Evolutionary conservation across 139 green algal genomes (phyloP), one percentile per base, ranked within the genome.

Genomic region (Coelastrella sp.): DNA sequence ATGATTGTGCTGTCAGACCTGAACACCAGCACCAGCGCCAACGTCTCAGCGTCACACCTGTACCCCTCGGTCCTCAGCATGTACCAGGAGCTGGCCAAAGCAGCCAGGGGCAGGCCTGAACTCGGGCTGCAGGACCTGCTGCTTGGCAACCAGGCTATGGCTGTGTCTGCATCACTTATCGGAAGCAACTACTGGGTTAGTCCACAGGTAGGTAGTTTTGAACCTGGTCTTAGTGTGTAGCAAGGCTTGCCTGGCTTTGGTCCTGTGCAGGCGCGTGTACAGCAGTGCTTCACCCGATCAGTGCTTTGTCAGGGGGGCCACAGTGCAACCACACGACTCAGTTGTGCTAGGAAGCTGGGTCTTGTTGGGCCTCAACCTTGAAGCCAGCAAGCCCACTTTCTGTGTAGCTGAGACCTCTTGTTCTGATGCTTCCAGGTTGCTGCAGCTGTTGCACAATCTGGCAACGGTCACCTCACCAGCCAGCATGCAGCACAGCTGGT

Each of bases 31-130:
- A 32, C 7, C n/a, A 6, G 5, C 17, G 59, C 57, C 56, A 20
- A 61, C 14, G 71, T 19, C 59, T 56, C 56, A 74, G 13, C 84
- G 20, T 47, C 71, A 80, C 84, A 90, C 85, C 85, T 90, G 85
- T 84, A 60, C 58, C 73, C 74, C 13, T 32, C 14, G 4, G 19
- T 90, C 58, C 73, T 90, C 8, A 19, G 5, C 19, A 68, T 57
- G 56, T 76, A 59, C 20, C 73, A 83, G 73, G 73, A 84, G 85
- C 85, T 90, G 74, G 73, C n/a, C 19, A 64, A 10, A 60, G 19
- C 82, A 22, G 73, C 73, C 7, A 10, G 7, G 13, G 7, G 11
- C 10, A 60, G 75, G 58, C 73, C 73, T 74, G 7, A 60, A 17
- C 74, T 90, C 13, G 17, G 59, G 16, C 68, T 90, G 5, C 7